These are phyloP conservation scores for Penicillium alfredii DNA, from an alignment of 495 filamentous ascomycete genomes.

Conservation along the genomic window DNA sequence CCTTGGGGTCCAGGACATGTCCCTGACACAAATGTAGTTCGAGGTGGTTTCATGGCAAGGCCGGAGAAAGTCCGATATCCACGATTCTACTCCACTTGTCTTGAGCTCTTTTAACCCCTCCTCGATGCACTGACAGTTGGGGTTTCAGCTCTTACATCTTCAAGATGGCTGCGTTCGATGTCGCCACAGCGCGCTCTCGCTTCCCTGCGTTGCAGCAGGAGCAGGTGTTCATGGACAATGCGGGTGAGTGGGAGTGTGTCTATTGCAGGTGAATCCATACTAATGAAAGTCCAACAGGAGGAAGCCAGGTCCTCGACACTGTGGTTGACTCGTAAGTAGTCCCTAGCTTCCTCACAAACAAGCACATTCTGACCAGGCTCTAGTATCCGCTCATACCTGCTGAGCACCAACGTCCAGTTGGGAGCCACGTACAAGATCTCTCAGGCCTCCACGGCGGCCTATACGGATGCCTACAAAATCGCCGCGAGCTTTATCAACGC, in stretches of 20 bases:
- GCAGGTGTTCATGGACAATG: constrained; percentile 70
- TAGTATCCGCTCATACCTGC: constrained; percentile 61
- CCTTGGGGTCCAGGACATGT: too few relatives aligned
- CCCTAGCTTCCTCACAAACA: too few relatives aligned
- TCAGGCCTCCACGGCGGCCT: constrained; percentile 48
- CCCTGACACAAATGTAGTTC: too few relatives aligned
- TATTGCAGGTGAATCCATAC: neutral
- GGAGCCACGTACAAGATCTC: constrained; percentile 57
- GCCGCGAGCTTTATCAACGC: constrained; percentile 67
- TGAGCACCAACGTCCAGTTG: constrained; percentile 65
- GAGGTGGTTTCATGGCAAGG: too few relatives aligned
- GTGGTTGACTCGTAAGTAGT: constrained; percentile 62
- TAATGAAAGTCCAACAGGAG: constrained; percentile 35
- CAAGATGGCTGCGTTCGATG: constrained; percentile 37
- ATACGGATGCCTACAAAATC: constrained; percentile 49
- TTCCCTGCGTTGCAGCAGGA: constrained; percentile 62
- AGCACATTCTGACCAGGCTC: too few relatives aligned
- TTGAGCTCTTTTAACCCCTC: neutral
- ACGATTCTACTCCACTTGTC: too few relatives aligned
- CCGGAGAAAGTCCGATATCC: constrained; percentile 7
- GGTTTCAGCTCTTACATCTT: neutral
- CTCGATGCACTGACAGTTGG: too few relatives aligned
- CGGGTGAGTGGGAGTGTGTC: constrained; percentile 24
- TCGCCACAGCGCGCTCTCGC: constrained; percentile 46
- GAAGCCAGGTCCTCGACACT: constrained; percentile 58